Evolutionary conservation across 75 land plant species (phyloP), one percentile per base, ranked within the genome.

Genomic region (Adiantum capillusveneris): DNA sequence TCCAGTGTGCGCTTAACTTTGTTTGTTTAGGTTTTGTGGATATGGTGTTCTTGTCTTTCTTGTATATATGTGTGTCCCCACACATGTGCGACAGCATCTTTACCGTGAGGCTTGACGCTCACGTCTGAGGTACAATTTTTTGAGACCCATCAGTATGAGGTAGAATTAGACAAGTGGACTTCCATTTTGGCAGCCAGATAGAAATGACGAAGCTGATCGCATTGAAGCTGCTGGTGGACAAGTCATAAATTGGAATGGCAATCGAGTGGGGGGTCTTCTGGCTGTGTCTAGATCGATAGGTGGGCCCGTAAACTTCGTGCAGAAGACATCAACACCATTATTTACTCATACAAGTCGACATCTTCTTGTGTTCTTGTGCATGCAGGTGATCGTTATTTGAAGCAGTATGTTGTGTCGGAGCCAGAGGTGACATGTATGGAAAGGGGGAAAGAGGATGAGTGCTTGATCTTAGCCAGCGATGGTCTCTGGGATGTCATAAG

Each of bases 401-500:
- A 81, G 54, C 92, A 81, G 14, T 59, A 68, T 54, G 84, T 90
- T 39, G 84, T 75, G 59, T 65, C 83, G 7, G 85, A 81, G 48
- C 91, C 96, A 9, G 91, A 90, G 46, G 73, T 86, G 3, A 72
- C 66, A 6, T 66, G 86, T 48, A 78, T 66, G 36, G 70, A 67
- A 43, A 77, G 88, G n/a, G 57, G 60, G 21, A 29, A 52, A 6
- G 81, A 79, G 25, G 96, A 90, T 57, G 88, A 90, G 49, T 90
- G 74, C 53, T 65, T 90, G 64, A 83, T 90, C 37, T 59, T 90
- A 16, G 91, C 96, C 24, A 90, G 92, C 49, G 92, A 90, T 72
- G 91, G 96, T 1, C 43, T 84, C 30, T 90, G 96, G 96, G 91
- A 90, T 71, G 91, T 87, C 19, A 18, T 90, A 51, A 62, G 84